Base-by-base conservation (phyloP, 192 early-diverging fungal species). In the Coemansia sp. region DNA sequence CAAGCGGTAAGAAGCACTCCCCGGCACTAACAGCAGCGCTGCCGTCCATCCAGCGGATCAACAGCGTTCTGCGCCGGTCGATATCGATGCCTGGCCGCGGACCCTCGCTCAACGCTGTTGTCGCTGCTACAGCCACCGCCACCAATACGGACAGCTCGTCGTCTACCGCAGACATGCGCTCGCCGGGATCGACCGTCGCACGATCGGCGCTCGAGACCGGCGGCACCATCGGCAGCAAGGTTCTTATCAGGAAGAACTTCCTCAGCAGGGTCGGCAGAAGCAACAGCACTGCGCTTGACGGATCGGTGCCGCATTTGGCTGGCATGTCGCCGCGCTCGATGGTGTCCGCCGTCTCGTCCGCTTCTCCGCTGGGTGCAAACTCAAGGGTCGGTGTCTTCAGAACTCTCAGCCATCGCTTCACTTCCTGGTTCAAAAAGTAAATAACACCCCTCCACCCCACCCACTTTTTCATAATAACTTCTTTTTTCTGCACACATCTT, bases 371-470 rank as follows among this genome's bases (percentile, higher is more conserved):
- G 41, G 77, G 77, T 4, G 33, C 58, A 4, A 23, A 62, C 1
- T 63, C 75, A 8, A 29, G 70, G 15, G 59, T 55, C 33, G 70
- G 70, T 10, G 60, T 79, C 36, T 57, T 79, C 17, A 70, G 65
- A 29, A 68, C 60, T 5, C 34, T 79, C 49, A 68, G 71, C 7
- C 65, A 67, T 6, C 55, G 71, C 42, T 62, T 79, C 35, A 68
- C 77, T 9, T 74, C 77, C 48, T 79, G 77, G 77, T 79, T 79
- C 41, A 79, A 79, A 50, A 74, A 79, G 48, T 57, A 65, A 45
- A 45, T 45, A 45, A 7, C 4, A 33, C 42, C 29, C 3, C 29
- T 3, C 29, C 29, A 35, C 19, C 25, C 43, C 57, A 25, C 25
- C n/a, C 55, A 29, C 22, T 29, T 46, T 41, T 48, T 3, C 14